Conservation (phyloP, 1,284 basidiomycete species). For the Apiotrichum siamense region DNA sequence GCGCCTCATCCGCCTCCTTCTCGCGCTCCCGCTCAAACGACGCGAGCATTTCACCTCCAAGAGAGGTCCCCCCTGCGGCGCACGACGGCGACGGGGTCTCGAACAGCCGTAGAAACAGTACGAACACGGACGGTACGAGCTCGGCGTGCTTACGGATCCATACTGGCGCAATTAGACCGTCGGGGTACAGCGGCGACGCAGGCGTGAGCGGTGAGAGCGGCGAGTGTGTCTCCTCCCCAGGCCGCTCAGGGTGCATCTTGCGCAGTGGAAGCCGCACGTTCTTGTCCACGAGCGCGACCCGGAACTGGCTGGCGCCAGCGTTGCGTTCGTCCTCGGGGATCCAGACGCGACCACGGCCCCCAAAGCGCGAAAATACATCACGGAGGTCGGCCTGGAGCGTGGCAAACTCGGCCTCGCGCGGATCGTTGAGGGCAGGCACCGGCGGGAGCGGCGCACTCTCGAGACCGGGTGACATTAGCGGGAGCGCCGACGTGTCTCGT, state of each 20-base stretch:
- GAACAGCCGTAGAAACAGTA: constrained; percentile 76
- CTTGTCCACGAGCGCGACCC: constrained; percentile 74
- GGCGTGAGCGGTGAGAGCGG: constrained; percentile 84
- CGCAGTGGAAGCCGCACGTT: constrained; percentile 77
- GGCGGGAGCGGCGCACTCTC: background rate
- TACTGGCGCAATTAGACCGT: constrained; percentile 91
- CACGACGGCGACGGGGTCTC: constrained; percentile 53
- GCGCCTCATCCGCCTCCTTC: constrained; percentile 62
- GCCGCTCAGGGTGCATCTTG: constrained; percentile 52
- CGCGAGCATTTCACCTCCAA: constrained; percentile 16
- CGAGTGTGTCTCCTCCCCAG: constrained; percentile 56
- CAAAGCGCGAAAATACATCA: constrained; percentile 58
- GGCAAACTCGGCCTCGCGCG: constrained; percentile 46
- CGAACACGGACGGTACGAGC: constrained; percentile 84
- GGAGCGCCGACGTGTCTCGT: background rate
- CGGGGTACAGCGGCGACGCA: constrained; percentile 81
- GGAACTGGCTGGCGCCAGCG: too few species aligned
- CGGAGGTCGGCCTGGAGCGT: constrained; percentile 55
- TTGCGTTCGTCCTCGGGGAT: constrained; percentile 44
- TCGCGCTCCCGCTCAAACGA: constrained; percentile 56
- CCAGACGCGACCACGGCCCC: constrained; percentile 52
- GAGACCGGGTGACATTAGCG: background rate
- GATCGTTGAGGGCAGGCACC: background rate
- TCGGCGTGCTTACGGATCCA: constrained; percentile 95
- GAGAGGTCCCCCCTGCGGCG: background rate